Evolutionary conservation across 768 basidiomycete species (phyloP).

Genomic region (Lactarius indigo): DNA sequence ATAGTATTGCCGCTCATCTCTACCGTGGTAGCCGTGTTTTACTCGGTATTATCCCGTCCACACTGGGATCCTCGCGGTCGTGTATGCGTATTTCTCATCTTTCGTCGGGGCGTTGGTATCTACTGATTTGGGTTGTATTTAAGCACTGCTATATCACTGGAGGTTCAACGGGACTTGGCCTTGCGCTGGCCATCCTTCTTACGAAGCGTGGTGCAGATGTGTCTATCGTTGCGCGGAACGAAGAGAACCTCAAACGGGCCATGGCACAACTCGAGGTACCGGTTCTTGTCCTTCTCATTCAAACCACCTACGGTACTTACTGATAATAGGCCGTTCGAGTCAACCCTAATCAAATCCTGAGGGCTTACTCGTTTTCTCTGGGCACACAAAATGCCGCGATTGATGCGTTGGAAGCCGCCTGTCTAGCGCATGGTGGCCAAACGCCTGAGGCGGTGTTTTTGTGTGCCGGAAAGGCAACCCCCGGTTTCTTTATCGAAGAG

Average conservation of each 20-base stretch:
- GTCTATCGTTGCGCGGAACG: slow-evolving; percentile 78
- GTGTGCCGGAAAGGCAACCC: slow-evolving; percentile 72
- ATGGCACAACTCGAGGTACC: slow-evolving; percentile 60
- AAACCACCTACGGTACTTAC: not conserved
- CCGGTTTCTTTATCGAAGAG: slow-evolving; percentile 74
- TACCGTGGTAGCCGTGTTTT: slow-evolving; percentile 13
- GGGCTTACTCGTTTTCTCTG: slow-evolving; percentile 65
- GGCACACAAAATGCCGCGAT: slow-evolving; percentile 48
- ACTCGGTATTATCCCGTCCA: slow-evolving; percentile 28
- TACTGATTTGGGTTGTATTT: not conserved
- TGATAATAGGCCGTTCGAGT: slow-evolving; percentile 46
- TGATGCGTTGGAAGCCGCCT: slow-evolving; percentile 61
- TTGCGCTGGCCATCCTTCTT: slow-evolving; percentile 66
- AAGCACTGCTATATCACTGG: slow-evolving; percentile 91
- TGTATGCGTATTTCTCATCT: slow-evolving; percentile 3
- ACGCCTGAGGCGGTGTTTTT: slow-evolving; percentile 75
- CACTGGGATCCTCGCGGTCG: slow-evolving; percentile 32
- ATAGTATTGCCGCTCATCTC: slow-evolving; percentile 3
- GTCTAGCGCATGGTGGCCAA: slow-evolving; percentile 47
- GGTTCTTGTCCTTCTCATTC: not conserved
- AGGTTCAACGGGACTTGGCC: slow-evolving; percentile 76
- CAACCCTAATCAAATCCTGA: slow-evolving; percentile 56
- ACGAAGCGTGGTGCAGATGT: slow-evolving; percentile 71
- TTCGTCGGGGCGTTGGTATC: not conserved
- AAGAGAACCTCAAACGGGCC: slow-evolving; percentile 58